Conservation (phyloP, 345 rosid species). For the Cochlearia excelsa region DNA sequence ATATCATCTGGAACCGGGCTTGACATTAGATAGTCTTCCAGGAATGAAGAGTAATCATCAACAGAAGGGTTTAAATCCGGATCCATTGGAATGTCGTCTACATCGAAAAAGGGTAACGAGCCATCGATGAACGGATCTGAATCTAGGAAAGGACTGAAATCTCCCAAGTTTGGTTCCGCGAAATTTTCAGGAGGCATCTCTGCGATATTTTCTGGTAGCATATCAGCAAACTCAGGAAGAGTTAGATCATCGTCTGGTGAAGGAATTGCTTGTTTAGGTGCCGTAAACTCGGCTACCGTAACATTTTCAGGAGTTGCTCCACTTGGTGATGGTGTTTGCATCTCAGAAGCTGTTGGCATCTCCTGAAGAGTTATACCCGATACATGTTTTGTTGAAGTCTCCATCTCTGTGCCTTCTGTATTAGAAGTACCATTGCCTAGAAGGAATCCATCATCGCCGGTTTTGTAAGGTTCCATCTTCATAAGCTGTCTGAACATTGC, state of each 20-base stretch:
- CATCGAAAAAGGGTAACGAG: slow-evolving; percentile 43
- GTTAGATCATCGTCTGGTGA: slow-evolving; percentile 42
- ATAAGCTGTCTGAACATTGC: slow-evolving; percentile 69
- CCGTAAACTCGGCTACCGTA: slow-evolving; percentile 10
- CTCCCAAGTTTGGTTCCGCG: slow-evolving; percentile 40
- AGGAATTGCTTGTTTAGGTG: slow-evolving; percentile 44
- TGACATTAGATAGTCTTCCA: slow-evolving; percentile 51
- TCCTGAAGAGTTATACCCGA: slow-evolving; percentile 83
- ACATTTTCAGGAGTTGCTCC: slow-evolving; percentile 45
- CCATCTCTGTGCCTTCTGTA: slow-evolving; percentile 47
- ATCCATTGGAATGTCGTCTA: slow-evolving; percentile 53
- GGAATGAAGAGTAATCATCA: slow-evolving; percentile 49
- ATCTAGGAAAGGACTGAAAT: slow-evolving; percentile 47
- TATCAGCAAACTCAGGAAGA: slow-evolving; percentile 50
- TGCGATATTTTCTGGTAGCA: slow-evolving; percentile 45
- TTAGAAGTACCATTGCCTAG: slow-evolving; percentile 46
- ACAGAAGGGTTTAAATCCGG: slow-evolving; percentile 54
- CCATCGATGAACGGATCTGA: slow-evolving; percentile 45
- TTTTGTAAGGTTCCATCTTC: slow-evolving; percentile 50
- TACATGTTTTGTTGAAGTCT: slow-evolving; percentile 42
- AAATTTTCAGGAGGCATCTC: slow-evolving; percentile 45
- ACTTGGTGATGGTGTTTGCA: slow-evolving; percentile 40
- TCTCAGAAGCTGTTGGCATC: slow-evolving; percentile 64
- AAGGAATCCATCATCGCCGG: slow-evolving; percentile 49
- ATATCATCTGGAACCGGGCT: slow-evolving; percentile 62